Conservation (phyloP, 352 stramenopile genomes). For the Halophytophthora batemanensis region DNA sequence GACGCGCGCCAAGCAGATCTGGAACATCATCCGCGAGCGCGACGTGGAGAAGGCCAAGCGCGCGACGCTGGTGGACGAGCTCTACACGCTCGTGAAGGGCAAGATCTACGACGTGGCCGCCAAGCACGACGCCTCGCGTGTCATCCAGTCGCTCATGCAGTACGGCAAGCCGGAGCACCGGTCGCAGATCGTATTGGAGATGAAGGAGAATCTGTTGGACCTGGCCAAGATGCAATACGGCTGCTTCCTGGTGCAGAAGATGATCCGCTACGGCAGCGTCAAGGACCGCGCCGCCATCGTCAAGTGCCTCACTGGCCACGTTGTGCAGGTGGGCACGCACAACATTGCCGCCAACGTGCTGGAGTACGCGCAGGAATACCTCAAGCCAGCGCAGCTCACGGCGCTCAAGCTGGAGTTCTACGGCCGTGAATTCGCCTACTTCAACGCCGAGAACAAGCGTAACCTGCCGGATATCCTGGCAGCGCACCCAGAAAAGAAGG, state of each 20-base stretch:
- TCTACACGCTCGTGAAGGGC: conserved; percentile 90
- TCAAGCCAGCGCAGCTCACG: conserved; percentile 84
- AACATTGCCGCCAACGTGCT: conserved; percentile 93
- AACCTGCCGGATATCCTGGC: conserved; percentile 72
- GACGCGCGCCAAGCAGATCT: conserved; percentile 92
- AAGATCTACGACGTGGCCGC: conserved; percentile 94
- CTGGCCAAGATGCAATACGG: conserved; percentile 96
- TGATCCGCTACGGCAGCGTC: conserved; percentile 93
- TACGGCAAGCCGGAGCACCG: conserved; percentile 89
- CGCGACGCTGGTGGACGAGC: conserved; percentile 85
- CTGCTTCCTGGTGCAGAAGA: conserved; percentile 96
- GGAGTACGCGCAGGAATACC: conserved; percentile 87
- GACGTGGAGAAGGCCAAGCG: conserved; percentile 83
- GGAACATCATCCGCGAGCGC: conserved; percentile 92
- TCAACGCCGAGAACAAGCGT: conserved; percentile 80
- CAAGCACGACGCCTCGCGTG: conserved; percentile 95
- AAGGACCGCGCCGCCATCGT: conserved; percentile 76
- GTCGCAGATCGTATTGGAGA: conserved; percentile 85
- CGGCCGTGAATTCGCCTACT: conserved; percentile 87
- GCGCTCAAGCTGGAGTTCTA: conserved; percentile 89
- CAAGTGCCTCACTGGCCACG: conserved; percentile 92
- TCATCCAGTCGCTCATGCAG: conserved; percentile 95
- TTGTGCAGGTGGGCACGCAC: conserved; percentile 92
- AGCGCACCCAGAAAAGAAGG: conserved; percentile 65
- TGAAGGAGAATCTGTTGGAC: conserved; percentile 91